phyloP scores from a whole-genome alignment of 2,329 filamentous ascomycete genomes.

The Fusarium armeniacum region DNA sequence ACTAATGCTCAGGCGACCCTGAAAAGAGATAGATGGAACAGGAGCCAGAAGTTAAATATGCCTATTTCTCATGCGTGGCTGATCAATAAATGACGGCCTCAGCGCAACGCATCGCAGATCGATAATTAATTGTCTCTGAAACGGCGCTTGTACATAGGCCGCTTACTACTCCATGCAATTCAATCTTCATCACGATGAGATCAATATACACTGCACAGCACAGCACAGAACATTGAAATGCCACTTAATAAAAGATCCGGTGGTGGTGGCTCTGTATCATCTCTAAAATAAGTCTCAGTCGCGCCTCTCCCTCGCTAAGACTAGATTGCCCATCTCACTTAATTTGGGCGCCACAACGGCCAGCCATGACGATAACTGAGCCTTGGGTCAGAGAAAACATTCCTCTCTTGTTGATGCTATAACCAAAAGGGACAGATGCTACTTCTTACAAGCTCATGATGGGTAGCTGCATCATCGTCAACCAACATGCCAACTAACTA shows the following conservation, averaged over 20 bases:
- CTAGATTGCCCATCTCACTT: constrained; percentile 29
- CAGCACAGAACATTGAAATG: constrained; percentile 4
- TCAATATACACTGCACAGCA: constrained; percentile 7
- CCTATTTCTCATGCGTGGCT: constrained; percentile 1
- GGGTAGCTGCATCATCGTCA: constrained; percentile 23
- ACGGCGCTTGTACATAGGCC: constrained; percentile 28
- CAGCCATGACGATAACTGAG: constrained; percentile 23
- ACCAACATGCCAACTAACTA: constrained; percentile 1
- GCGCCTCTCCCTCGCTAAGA: constrained; percentile 17
- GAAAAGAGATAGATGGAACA: not conserved
- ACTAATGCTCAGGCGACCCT: not conserved
- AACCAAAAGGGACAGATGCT: not conserved
- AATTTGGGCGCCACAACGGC: constrained; percentile 37
- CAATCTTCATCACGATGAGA: constrained; percentile 27
- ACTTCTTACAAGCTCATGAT: not conserved
- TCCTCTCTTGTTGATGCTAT: constrained; percentile 20
- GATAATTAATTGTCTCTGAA: constrained; percentile 37
- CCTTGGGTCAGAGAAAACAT: constrained; percentile 25
- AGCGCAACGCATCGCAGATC: not conserved
- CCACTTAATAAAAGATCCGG: constrained; percentile 20
- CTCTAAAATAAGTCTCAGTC: constrained; percentile 7
- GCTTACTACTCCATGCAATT: not conserved
- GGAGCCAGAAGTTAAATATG: not conserved
- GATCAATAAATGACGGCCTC: not conserved
- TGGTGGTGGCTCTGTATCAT: constrained; percentile 29